Conservation (phyloP, 176 grass and related monocot genomes). For the Olyra latifolia region DNA sequence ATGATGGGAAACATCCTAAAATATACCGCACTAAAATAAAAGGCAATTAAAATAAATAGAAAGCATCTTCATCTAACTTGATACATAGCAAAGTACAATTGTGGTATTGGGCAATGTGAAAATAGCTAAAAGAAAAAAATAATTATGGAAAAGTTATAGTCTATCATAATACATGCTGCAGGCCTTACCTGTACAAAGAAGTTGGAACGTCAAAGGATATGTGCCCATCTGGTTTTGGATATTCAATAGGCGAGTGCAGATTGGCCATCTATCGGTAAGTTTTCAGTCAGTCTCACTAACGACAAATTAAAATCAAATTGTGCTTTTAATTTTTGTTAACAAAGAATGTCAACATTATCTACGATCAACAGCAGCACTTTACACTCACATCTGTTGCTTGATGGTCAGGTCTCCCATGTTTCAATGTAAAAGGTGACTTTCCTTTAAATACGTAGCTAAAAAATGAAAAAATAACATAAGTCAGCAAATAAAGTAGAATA, state of each 20-base stretch:
- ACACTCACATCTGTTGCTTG: conserved; percentile 85
- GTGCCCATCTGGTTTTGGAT: conserved; percentile 84
- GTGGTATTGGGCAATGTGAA: background rate
- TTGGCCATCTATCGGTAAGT: conserved; percentile 52
- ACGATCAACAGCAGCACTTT: background rate
- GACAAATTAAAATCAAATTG: background rate
- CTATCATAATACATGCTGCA: background rate
- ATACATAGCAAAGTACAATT: background rate
- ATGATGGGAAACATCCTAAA: too few relatives aligned
- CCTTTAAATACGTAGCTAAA: conserved; percentile 89
- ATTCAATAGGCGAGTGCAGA: conserved; percentile 58
- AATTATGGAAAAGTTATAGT: background rate
- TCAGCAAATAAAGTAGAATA: conserved; percentile 30
- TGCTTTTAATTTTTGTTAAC: background rate
- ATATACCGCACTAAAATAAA: too few relatives aligned
- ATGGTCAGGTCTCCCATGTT: conserved; percentile 90
- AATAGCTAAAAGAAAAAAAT: background rate
- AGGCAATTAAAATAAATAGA: too few relatives aligned
- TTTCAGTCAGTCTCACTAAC: conserved; percentile 22
- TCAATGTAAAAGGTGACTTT: conserved; percentile 76
- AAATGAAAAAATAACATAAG: conserved; percentile 16
- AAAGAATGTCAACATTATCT: conserved; percentile 20
- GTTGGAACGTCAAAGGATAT: conserved; percentile 90
- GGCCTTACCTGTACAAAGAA: conserved; percentile 79
- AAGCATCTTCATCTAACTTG: too few relatives aligned